Evolutionary conservation across 2,329 filamentous ascomycete species (phyloP).

Genomic region (Aschersonia sp.): DNA sequence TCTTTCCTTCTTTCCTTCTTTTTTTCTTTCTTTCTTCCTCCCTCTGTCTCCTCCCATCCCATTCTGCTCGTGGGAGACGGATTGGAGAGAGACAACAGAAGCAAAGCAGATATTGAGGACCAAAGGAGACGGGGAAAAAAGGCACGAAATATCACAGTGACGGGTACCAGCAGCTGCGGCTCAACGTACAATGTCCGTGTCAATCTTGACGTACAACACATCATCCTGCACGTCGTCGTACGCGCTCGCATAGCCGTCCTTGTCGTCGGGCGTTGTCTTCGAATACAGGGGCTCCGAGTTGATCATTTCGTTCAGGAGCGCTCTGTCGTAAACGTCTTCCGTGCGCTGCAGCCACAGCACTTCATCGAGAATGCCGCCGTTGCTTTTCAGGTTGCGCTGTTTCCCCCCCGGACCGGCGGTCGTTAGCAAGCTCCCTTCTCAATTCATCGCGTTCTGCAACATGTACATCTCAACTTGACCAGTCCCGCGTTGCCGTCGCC

Average conservation of each 20-base stretch:
- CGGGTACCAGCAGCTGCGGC: not conserved
- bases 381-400: slow-evolving; percentile 26
- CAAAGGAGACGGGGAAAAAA: too few species aligned
- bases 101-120: too few species aligned
- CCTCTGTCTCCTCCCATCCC: too few species aligned
- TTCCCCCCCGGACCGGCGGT: too few species aligned
- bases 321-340: slow-evolving; percentile 20
- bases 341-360: slow-evolving; percentile 30
- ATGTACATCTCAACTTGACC: too few species aligned
- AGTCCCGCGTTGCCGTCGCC: too few species aligned
- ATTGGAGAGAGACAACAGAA: not conserved
- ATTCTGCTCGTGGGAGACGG: too few species aligned
- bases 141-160: too few species aligned
- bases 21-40: too few species aligned
- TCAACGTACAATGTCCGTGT: slow-evolving; percentile 21
- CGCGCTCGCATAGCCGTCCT: slow-evolving; percentile 18
- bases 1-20: too few species aligned
- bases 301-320: slow-evolving; percentile 23
- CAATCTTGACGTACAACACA: slow-evolving; percentile 23
- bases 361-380: slow-evolving; percentile 28
- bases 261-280: slow-evolving; percentile 12
- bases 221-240: slow-evolving; percentile 32
- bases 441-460: too few species aligned
- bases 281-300: slow-evolving; percentile 21
- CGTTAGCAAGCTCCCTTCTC: too few species aligned